Conservation (phyloP, 2,329 filamentous ascomycete species). For the Graphilbum sp. region DNA sequence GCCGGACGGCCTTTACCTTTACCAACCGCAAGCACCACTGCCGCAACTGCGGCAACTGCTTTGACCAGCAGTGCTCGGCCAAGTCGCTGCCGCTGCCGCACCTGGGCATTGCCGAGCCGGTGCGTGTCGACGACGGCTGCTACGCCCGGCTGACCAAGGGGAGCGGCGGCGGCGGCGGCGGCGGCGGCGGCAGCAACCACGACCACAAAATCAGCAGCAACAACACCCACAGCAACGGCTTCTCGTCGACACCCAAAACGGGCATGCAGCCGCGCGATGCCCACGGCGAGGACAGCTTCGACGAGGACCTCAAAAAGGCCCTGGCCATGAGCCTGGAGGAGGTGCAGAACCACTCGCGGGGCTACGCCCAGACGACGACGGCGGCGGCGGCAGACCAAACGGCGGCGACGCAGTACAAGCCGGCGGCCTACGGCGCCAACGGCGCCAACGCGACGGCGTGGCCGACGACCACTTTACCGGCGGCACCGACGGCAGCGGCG, state of each 20-base stretch:
- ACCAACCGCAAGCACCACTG: conserved; percentile 98
- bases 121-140: conserved; percentile 92
- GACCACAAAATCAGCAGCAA: too few species aligned
- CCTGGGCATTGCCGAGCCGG: conserved; percentile 77
- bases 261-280: conserved; percentile 83
- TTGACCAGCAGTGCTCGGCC: conserved; percentile 86
- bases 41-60: conserved; percentile 93
- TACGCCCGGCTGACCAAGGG: conserved; percentile 68
- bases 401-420: conserved; percentile 18
- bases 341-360: conserved; percentile 56
- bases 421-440: conserved; percentile 17
- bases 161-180: conserved; percentile 15
- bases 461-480: too few species aligned
- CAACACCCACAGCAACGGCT: neutral
- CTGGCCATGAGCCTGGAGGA: conserved; percentile 96
- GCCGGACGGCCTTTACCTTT: conserved; percentile 86
- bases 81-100: conserved; percentile 82
- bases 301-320: conserved; percentile 86
- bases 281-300: conserved; percentile 76
- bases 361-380: conserved; percentile 44
- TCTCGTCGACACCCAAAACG: conserved; percentile 24
- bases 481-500: conserved; percentile 5
- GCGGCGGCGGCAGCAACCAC: conserved; percentile 14
- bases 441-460: conserved; percentile 6
- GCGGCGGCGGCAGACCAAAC: neutral